Evolutionary conservation across 495 filamentous ascomycete species (phyloP).

Genomic region (Lasiosphaeriaceae sp.): DNA sequence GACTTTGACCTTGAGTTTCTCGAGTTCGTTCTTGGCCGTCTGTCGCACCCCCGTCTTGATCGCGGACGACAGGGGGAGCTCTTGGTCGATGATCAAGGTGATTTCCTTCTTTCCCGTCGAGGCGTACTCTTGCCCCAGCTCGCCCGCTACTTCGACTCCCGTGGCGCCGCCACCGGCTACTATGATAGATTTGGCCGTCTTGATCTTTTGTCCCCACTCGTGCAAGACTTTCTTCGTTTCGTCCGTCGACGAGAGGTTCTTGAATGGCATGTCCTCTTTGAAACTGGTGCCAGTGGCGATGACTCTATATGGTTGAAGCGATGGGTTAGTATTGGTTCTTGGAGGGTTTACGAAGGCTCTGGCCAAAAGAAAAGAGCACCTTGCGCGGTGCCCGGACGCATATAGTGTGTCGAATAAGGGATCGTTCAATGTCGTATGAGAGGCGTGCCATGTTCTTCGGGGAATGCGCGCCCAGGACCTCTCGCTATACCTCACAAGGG

Average conservation of each 20-base stretch:
- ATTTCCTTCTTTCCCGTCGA: conserved; percentile 32
- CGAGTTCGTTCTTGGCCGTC: conserved; percentile 27
- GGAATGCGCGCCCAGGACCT: no score
- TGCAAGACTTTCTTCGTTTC: conserved; percentile 41
- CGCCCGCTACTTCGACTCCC: conserved; percentile 61
- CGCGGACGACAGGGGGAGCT: conserved; percentile 22
- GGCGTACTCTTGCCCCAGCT: conserved; percentile 49
- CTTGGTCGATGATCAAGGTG: conserved; percentile 38
- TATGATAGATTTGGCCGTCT: conserved; percentile 55
- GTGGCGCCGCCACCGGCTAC: conserved; percentile 65
- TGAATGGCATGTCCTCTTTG: conserved; percentile 48
- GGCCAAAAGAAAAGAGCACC: no score
- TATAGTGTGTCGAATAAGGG: no score
- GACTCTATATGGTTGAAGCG: conserved; percentile 27
- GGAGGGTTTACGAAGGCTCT: no score
- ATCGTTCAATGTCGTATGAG: no score
- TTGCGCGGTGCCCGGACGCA: no score
- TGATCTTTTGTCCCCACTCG: conserved; percentile 43
- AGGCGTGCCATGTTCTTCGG: no score
- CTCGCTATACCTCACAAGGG: no score
- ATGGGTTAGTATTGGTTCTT: no score
- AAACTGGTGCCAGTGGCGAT: conserved; percentile 51
- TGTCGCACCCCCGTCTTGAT: conserved; percentile 23
- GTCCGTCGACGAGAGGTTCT: conserved; percentile 37
- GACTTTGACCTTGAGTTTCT: conserved; percentile 31